These are phyloP conservation scores for Triticum dicoccoides DNA, from an alignment of 176 grass and related monocot species.

Conservation along the genomic window DNA sequence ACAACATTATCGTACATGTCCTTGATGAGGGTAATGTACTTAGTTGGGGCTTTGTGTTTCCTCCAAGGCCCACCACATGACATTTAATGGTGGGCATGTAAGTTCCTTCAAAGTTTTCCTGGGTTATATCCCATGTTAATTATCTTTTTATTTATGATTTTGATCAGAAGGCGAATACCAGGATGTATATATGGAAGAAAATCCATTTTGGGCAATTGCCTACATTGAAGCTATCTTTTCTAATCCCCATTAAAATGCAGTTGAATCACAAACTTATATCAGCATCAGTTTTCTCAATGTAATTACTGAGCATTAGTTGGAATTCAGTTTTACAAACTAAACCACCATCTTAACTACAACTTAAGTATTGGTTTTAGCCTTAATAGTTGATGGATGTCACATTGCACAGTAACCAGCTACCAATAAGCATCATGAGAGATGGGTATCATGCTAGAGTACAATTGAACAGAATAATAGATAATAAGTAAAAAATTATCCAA, in stretches of 20 bases:
- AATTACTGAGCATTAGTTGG: not conserved
- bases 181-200: not conserved
- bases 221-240: not conserved
- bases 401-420: slow-evolving; percentile 10
- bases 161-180: not conserved
- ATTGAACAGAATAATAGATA: slow-evolving; percentile 20
- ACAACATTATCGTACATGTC: too few relatives aligned
- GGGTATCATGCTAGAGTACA: not conserved
- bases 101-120: not conserved
- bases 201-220: not conserved
- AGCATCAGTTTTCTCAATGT: not conserved
- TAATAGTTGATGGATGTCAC: not conserved
- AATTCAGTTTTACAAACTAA: not conserved
- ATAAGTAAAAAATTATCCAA: slow-evolving; percentile 24
- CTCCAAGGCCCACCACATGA: too few relatives aligned
- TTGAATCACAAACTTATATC: not conserved
- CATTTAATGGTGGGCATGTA: too few relatives aligned
- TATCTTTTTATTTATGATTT: not conserved
- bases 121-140: not conserved
- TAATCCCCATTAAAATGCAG: slow-evolving; percentile 18
- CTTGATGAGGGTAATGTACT: too few relatives aligned
- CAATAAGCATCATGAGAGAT: slow-evolving; percentile 17
- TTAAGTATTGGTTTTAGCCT: not conserved
- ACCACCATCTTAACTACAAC: not conserved
- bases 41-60: too few relatives aligned